A percentile compares a stretch with the other conserved stretches of the same genome.
Evolutionary conservation across 306 rosid species (phyloP).

Genomic region (Crotalaria pallida): DNA sequence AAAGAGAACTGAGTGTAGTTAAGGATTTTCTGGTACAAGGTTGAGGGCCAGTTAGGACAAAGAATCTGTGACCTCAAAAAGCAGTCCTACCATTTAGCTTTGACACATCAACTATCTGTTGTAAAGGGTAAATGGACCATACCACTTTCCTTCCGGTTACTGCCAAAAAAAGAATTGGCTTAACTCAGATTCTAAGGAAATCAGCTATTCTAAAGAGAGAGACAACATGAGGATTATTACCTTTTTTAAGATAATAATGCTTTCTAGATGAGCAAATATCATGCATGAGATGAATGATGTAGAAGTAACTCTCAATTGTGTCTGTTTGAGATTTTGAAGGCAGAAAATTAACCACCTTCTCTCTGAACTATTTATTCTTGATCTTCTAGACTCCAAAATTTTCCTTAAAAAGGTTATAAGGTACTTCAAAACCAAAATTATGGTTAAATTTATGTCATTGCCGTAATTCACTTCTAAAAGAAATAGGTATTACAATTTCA

Average conservation of each 20-base stretch:
- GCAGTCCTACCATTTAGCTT: conserved; percentile 29
- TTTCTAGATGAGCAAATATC: background rate
- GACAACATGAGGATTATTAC: conserved; percentile 5
- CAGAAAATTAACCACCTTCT: background rate
- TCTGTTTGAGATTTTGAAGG: background rate
- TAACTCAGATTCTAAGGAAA: conserved; percentile 24
- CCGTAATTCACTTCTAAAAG: background rate
- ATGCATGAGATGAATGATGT: background rate
- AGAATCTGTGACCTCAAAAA: conserved; percentile 46
- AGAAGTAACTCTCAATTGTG: background rate
- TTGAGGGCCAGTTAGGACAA: conserved; percentile 47
- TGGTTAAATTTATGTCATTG: background rate
- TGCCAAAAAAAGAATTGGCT: conserved; percentile 27
- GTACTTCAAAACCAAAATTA: background rate
- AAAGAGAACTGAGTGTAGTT: conserved; percentile 23
- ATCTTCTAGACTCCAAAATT: background rate
- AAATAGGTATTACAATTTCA: background rate
- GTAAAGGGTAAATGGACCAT: conserved; percentile 24
- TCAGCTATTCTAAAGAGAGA: background rate
- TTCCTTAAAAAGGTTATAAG: background rate
- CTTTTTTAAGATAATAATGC: conserved; percentile 24
- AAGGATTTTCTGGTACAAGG: conserved; percentile 25
- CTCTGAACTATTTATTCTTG: background rate
- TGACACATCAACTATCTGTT: conserved; percentile 37
- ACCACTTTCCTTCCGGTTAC: conserved; percentile 13